A percentile compares a stretch with the other conserved stretches of the same genome.
phyloP scores from a whole-genome alignment of 345 rosid species.

The Citrus sp. region DNA sequence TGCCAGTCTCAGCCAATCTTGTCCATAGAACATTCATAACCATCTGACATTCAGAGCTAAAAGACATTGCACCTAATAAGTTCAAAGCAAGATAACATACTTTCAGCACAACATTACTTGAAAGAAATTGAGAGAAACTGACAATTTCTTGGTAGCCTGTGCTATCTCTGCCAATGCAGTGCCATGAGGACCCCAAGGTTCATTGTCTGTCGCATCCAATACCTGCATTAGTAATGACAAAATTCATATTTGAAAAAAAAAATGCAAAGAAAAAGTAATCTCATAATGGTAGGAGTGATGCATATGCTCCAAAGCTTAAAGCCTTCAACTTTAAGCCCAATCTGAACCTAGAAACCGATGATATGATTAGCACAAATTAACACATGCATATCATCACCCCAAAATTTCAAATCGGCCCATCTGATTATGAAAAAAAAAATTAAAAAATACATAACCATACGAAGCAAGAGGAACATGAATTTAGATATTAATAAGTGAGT shows the following conservation, averaged over 20 bases:
- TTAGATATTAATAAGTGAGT: not conserved
- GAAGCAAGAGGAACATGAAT: not conserved
- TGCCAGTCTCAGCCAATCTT: constrained; percentile 84
- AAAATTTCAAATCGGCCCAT: not conserved
- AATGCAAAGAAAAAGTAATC: not conserved
- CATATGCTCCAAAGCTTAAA: not conserved
- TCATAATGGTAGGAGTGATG: not conserved
- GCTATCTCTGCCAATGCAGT: constrained; percentile 93
- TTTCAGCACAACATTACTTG: not conserved
- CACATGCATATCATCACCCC: not conserved
- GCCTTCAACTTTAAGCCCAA: not conserved
- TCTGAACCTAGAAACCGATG: not conserved
- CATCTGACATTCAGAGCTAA: constrained; percentile 90
- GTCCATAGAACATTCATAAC: constrained; percentile 95
- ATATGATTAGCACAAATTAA: not conserved
- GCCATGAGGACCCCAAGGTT: constrained; percentile 99
- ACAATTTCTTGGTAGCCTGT: constrained; percentile 89
- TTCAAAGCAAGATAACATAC: constrained; percentile 4
- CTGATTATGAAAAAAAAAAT: not conserved
- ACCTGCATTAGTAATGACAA: constrained; percentile 46
- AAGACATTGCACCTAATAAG: constrained; percentile 24
- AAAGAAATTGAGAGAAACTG: constrained; percentile 22
- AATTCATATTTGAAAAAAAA: not conserved
- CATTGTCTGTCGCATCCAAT: constrained; percentile 95
- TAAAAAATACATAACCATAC: not conserved